Evolutionary conservation across 176 grass and related monocot species (phyloP), one percentile per base, ranked within the genome.

Genomic region (Triticum monococcum): DNA sequence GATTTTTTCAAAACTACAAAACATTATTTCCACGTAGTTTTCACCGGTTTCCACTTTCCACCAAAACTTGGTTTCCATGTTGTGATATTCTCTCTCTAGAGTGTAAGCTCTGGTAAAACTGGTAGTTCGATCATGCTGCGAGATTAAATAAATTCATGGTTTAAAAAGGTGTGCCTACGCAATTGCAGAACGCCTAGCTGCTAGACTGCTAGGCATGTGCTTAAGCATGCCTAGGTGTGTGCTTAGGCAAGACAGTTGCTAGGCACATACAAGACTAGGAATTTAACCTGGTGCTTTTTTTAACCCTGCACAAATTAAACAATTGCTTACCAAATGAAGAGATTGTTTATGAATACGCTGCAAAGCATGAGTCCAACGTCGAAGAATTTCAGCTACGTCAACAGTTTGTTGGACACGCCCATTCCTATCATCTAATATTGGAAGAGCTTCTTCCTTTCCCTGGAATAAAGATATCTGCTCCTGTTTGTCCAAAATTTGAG

Each of bases 261-360:
- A 57, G 14, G 14, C 48, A 52, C 14, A 54, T 59, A 22, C 56
- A 59, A 59, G 56, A 59, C 18, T 59, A 22, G 56, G 56, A 59
- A 59, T 59, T 59, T 59, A 59, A 9, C 56, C 56, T 59, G 56
- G 56, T 59, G 56, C 56, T 59, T 9, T 22, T 59, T 59, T 22
- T 22, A 22, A 57, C 20, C 56, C 8, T 59, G 56, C 56, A 22
- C 56, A 59, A 59, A 79, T 38, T 54, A 85, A 70, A 69, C 52
- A 80, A 76, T 72, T 86, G 91, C 90, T 90, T 89, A 99, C 97
- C 94, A 99, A 85, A 89, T 99, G 91, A 86, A 99, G 90, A 72
- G 97, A 99, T 81, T 99, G 97, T 77, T 94, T 96, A 85, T 99
- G 97, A 91, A 99, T 99, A 86, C 97, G 92, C 79, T 99, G 97